Conservation (phyloP, 805 yeast species). For the Candida corydali region DNA sequence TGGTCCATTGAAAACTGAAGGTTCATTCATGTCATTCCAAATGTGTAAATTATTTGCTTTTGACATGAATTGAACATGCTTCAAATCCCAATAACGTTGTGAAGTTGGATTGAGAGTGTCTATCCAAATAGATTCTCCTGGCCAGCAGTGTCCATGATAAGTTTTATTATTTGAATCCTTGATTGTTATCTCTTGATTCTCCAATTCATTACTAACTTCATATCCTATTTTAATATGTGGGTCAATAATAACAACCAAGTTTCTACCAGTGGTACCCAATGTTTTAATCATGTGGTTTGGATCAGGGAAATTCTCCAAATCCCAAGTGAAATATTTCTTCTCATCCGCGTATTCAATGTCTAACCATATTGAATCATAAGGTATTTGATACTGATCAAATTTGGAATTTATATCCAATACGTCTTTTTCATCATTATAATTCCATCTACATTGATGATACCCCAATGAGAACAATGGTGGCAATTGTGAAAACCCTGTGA, state of each 20-base stretch:
- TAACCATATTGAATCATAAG: slow-evolving; percentile 91
- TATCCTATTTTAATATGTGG: slow-evolving; percentile 84
- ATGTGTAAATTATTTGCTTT: slow-evolving; percentile 66
- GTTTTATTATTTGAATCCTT: slow-evolving; percentile 42
- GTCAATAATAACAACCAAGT: slow-evolving; percentile 80
- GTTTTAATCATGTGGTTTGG: slow-evolving; percentile 64
- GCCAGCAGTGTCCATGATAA: slow-evolving; percentile 94
- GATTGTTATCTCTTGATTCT: slow-evolving; percentile 42
- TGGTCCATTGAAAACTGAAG: slow-evolving; percentile 91
- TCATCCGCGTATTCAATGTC: slow-evolving; percentile 88
- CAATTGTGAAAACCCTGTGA: slow-evolving; percentile 70
- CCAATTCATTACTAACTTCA: slow-evolving; percentile 53
- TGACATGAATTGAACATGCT: slow-evolving; percentile 22
- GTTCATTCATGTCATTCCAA: slow-evolving; percentile 99
- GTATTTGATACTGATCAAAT: slow-evolving; percentile 72
- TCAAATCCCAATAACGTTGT: slow-evolving; percentile 43
- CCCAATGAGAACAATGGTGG: slow-evolving; percentile 82
- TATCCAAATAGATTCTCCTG: slow-evolving; percentile 93
- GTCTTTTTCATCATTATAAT: slow-evolving; percentile 84
- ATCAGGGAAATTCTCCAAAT: slow-evolving; percentile 64
- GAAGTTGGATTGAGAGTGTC: slow-evolving; percentile 67
- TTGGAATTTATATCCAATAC: slow-evolving; percentile 65
- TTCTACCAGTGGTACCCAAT: slow-evolving; percentile 70
- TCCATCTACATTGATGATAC: slow-evolving; percentile 97
- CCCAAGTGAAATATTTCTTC: slow-evolving; percentile 92